Evolutionary conservation across 208 protist species (phyloP), one percentile per base, ranked within the genome.

Genomic region (Leptomonas pyrrhocoris): DNA sequence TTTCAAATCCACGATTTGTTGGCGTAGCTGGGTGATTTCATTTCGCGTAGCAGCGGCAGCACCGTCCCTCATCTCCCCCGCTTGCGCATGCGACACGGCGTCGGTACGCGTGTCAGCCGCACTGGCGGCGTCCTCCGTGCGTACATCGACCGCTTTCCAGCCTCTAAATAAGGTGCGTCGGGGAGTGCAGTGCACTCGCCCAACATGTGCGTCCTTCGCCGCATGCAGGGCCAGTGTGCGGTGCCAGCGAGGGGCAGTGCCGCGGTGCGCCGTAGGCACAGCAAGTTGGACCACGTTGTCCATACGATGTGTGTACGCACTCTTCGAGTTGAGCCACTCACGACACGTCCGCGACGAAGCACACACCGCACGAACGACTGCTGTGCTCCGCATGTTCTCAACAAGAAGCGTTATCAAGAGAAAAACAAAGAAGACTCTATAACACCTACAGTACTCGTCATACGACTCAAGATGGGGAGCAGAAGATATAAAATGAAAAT

Each of bases 1-100:
- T 45, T 74, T 71, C 23, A 81, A 49, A 25, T 77, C 72, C 7
- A 40, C 28, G 11, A 73, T 46, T 25, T 74, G 66, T 36, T 79
- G 74, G 36, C 61, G 67, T 4, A 69, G 67, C 42, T 50, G 66
- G 23, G 45, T 25, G 0, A 56, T 27, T 34, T 77, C 72, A 0
- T 42, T 23, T n/a, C 5, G 15, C 1, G 51, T 18, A 28, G 36
- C 58, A 42, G 23, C 43, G 23, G 21, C 11, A 1, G 16, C 31
- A 7, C 49, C 50, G 0, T 38, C 34, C 34, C 3, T 9, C 7
- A 12, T 3, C 34, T 12, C 34, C 7, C 9, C 9, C 34, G 31
- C 61, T 21, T 9, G 0, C 2, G 60, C 48, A 28, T 40, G 25
- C 3, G 45, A 16, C 23, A 25, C 18, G 28, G 7, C 25, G 15